A percentile compares a stretch with the other conserved stretches of the same genome.
These are phyloP conservation scores for Gymnopus androsaceus DNA, from an alignment of 1,284 basidiomycete species.

Conservation along the genomic window DNA sequence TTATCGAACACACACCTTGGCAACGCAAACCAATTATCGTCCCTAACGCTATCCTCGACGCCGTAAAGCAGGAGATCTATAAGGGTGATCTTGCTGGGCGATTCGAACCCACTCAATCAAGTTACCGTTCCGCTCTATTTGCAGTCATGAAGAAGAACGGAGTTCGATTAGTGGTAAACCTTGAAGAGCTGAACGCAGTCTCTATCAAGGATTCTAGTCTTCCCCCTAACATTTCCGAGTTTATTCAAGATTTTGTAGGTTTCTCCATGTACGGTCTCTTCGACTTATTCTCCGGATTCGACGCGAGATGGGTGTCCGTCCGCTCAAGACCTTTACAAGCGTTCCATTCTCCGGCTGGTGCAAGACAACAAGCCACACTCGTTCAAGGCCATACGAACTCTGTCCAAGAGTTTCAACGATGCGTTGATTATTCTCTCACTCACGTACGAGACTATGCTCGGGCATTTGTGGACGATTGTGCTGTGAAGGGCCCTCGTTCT, in stretches of 20 bases:
- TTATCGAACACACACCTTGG: too few species aligned
- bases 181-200: constrained; percentile 34
- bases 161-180: constrained; percentile 32
- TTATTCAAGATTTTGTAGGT: constrained; percentile 34
- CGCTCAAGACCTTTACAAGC: not conserved
- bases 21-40: constrained; percentile 27
- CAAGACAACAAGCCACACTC: constrained; percentile 1
- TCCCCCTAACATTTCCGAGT: constrained; percentile 30
- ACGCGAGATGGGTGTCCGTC: not conserved
- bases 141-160: constrained; percentile 35
- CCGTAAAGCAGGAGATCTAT: constrained; percentile 25
- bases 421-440: constrained; percentile 24
- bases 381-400: constrained; percentile 19
- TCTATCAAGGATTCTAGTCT: constrained; percentile 31
- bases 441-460: not conserved
- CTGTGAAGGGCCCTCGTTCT: constrained; percentile 29
- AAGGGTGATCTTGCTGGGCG: constrained; percentile 27
- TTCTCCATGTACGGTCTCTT: constrained; percentile 26
- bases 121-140: constrained; percentile 34
- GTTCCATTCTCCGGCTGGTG: constrained; percentile 5
- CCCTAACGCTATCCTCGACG: constrained; percentile 25
- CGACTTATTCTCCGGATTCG: too few species aligned
- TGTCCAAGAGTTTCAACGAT: constrained; percentile 27
- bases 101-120: constrained; percentile 32
- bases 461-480: constrained; percentile 35